Conservation (phyloP, 352 stramenopile species). For the Phytophthora syringae region DNA sequence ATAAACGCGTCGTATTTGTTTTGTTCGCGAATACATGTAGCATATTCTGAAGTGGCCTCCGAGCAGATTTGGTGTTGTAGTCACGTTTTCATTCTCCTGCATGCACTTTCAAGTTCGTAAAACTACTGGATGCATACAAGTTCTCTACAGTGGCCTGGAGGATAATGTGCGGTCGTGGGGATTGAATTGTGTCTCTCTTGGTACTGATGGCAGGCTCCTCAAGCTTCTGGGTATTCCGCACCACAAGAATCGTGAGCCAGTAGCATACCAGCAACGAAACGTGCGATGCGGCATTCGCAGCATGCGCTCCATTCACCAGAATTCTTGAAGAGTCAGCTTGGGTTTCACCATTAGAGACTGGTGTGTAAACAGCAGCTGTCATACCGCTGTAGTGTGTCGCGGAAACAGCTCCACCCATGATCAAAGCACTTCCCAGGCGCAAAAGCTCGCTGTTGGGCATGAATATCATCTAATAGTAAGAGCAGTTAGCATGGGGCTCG, state of each 20-base stretch:
- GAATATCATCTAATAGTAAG: conserved; percentile 57
- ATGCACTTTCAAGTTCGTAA: not conserved
- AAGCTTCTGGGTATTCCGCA: too few species aligned
- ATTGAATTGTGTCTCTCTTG: too few species aligned
- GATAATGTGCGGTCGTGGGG: too few species aligned
- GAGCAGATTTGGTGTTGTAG: too few species aligned
- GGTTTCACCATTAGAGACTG: conserved; percentile 41
- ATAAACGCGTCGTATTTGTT: not conserved
- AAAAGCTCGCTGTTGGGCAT: conserved; percentile 57
- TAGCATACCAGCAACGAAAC: conserved; percentile 55
- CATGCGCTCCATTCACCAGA: conserved; percentile 40
- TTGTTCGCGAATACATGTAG: not conserved
- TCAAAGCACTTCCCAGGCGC: conserved; percentile 54
- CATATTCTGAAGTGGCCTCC: not conserved
- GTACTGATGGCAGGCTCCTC: too few species aligned
- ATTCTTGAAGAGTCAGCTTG: conserved; percentile 34
- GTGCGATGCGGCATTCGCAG: conserved; percentile 45
- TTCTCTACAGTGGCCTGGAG: not conserved
- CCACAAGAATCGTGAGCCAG: too few species aligned
- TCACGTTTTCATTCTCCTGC: not conserved
- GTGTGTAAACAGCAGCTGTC: conserved; percentile 43
- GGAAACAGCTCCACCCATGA: conserved; percentile 67
- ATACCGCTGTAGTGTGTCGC: conserved; percentile 69
- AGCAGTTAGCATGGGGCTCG: conserved; percentile 4
- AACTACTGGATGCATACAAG: not conserved